These are phyloP conservation scores for Jackrogersella multiformis DNA, from an alignment of 495 filamentous ascomycete genomes.

Conservation along the genomic window DNA sequence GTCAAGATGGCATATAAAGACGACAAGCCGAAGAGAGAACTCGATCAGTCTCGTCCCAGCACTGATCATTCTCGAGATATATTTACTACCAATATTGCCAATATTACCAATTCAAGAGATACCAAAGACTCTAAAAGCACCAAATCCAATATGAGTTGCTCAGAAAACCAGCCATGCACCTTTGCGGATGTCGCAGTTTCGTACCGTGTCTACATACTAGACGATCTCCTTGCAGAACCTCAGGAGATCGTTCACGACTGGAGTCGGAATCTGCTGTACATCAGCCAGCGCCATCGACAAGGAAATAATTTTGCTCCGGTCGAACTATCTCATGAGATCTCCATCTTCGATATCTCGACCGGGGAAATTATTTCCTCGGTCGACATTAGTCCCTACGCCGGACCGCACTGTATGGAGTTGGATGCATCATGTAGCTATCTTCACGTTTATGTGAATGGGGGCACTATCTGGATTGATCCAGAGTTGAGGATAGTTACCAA, in stretches of 20 bases:
- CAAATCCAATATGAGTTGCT: slow-evolving; percentile 26
- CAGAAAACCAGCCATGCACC: slow-evolving; percentile 23
- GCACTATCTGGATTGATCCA: slow-evolving; percentile 39
- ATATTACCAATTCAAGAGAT: background rate
- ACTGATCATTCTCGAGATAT: slow-evolving; percentile 5
- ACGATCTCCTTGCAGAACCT: slow-evolving; percentile 42
- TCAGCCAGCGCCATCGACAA: slow-evolving; percentile 39
- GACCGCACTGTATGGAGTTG: slow-evolving; percentile 41
- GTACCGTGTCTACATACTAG: slow-evolving; percentile 42
- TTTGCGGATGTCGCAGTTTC: slow-evolving; percentile 39
- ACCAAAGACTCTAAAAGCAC: background rate
- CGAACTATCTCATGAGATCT: slow-evolving; percentile 36
- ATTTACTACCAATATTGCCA: slow-evolving; percentile 2
- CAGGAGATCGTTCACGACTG: slow-evolving; percentile 43
- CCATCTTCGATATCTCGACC: slow-evolving; percentile 32
- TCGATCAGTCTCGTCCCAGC: slow-evolving; percentile 6
- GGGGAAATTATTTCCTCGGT: slow-evolving; percentile 30
- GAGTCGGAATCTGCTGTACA: slow-evolving; percentile 37
- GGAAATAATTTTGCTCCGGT: slow-evolving; percentile 37
- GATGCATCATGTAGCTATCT: slow-evolving; percentile 34
- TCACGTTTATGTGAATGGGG: slow-evolving; percentile 35
- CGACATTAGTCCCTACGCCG: slow-evolving; percentile 37
- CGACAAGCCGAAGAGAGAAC: slow-evolving; percentile 4
- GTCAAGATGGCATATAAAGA: slow-evolving; percentile 27
- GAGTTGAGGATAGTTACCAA: slow-evolving; percentile 32